Conservation (phyloP, 2,329 filamentous ascomycete species). For the Penicillium hesseltinei region DNA sequence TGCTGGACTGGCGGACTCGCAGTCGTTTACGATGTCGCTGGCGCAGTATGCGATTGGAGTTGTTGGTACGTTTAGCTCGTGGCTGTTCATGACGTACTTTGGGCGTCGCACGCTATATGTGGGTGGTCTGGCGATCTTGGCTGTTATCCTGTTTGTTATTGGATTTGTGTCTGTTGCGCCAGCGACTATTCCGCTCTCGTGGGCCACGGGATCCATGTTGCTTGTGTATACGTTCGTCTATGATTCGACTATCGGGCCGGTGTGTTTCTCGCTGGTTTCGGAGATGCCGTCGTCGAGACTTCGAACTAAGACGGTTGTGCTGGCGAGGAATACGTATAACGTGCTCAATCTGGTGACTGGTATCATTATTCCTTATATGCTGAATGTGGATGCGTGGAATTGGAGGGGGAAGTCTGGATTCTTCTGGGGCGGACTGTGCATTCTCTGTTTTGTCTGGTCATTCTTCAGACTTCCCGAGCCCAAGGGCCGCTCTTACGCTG, state of each 20-base stretch:
- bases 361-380: constrained; percentile 81
- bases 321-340: constrained; percentile 48
- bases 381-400: constrained; percentile 78
- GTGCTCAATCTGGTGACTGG: constrained; percentile 51
- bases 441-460: constrained; percentile 71
- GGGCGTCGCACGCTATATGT: constrained; percentile 45
- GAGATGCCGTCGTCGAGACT: constrained; percentile 56
- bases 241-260: constrained; percentile 54
- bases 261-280: constrained; percentile 54
- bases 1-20: constrained; percentile 34
- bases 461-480: constrained; percentile 77
- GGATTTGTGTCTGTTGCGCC: constrained; percentile 22
- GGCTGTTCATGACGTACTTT: constrained; percentile 41
- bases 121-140: constrained; percentile 23
- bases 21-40: constrained; percentile 40
- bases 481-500: constrained; percentile 71
- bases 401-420: constrained; percentile 81
- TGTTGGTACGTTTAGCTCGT: constrained; percentile 52
- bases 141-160: constrained; percentile 15
- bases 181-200: constrained; percentile 28
- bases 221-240: constrained; percentile 56
- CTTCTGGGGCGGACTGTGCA: constrained; percentile 75
- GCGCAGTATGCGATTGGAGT: constrained; percentile 62
- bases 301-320: constrained; percentile 54
- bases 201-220: constrained; percentile 48